These are phyloP conservation scores for Colletotrichum liriopes DNA, from an alignment of 2,329 filamentous ascomycete species.

Conservation along the genomic window DNA sequence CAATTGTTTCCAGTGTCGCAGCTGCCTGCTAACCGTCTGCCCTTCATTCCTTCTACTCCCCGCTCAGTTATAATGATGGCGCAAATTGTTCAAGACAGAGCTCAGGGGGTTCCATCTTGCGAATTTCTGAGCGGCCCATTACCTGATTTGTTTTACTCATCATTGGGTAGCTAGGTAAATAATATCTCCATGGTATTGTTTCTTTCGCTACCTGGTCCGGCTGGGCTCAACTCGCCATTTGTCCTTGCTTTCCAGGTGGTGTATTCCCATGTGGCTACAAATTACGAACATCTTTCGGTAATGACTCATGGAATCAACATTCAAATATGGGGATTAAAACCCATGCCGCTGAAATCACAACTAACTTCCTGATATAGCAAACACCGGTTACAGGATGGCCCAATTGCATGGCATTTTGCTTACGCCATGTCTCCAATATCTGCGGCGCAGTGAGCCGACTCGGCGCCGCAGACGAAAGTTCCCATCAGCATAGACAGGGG, in stretches of 20 bases:
- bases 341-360: background rate
- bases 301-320: background rate
- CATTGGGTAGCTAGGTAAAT: background rate
- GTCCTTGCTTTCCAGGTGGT: background rate
- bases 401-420: no score
- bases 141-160: background rate
- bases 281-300: background rate
- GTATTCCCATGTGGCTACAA: background rate
- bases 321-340: no score
- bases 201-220: background rate
- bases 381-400: no score
- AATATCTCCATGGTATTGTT: background rate
- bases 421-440: background rate
- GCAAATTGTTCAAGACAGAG: background rate
- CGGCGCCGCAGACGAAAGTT: background rate
- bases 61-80: no score
- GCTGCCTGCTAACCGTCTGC: no score
- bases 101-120: background rate
- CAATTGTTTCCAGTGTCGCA: no score
- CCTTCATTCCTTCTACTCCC: no score
- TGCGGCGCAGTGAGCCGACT: background rate
- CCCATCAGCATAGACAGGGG: background rate
- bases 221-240: background rate
- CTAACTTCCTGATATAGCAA: background rate
- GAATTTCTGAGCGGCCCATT: background rate